These are phyloP conservation scores for Fusarium hainanense DNA, from an alignment of 2,329 filamentous ascomycete species.

Conservation along the genomic window DNA sequence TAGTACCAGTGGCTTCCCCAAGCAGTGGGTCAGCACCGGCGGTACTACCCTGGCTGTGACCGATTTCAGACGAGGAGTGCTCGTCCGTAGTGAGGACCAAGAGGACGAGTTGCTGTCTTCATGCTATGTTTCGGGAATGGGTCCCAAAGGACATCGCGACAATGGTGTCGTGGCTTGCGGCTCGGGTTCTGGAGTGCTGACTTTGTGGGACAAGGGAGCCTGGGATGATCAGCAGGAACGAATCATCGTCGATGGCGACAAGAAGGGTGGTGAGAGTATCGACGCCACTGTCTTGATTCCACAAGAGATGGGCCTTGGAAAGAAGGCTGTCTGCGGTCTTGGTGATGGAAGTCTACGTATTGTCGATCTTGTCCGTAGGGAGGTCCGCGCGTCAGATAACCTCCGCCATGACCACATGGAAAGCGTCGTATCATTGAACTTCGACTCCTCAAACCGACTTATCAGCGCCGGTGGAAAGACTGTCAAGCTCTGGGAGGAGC, in stretches of 20 bases:
- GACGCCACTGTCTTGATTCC: conserved; percentile 82
- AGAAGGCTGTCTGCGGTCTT: conserved; percentile 81
- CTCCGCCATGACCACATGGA: conserved; percentile 85
- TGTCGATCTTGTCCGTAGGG: conserved; percentile 79
- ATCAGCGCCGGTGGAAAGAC: conserved; percentile 88
- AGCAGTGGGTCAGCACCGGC: conserved; percentile 95
- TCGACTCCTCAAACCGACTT: conserved; percentile 87
- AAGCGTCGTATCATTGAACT: conserved; percentile 82
- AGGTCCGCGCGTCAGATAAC: conserved; percentile 72
- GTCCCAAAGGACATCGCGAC: conserved; percentile 71
- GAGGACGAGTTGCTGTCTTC: conserved; percentile 92
- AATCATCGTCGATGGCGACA: conserved; percentile 76
- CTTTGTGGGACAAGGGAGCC: conserved; percentile 91
- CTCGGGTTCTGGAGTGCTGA: conserved; percentile 81
- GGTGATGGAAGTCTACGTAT: conserved; percentile 84
- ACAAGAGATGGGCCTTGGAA: conserved; percentile 74
- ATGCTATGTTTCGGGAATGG: conserved; percentile 79
- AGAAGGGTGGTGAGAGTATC: conserved; percentile 74
- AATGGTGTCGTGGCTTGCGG: conserved; percentile 83
- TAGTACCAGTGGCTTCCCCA: conserved; percentile 88
- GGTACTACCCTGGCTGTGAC: conserved; percentile 91
- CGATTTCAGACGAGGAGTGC: conserved; percentile 85
- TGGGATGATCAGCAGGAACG: conserved; percentile 97
- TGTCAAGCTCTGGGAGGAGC: conserved; percentile 94
- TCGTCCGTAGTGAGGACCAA: conserved; percentile 92